Conservation (phyloP, 768 basidiomycete species). For the Boletus rubescentipes region DNA sequence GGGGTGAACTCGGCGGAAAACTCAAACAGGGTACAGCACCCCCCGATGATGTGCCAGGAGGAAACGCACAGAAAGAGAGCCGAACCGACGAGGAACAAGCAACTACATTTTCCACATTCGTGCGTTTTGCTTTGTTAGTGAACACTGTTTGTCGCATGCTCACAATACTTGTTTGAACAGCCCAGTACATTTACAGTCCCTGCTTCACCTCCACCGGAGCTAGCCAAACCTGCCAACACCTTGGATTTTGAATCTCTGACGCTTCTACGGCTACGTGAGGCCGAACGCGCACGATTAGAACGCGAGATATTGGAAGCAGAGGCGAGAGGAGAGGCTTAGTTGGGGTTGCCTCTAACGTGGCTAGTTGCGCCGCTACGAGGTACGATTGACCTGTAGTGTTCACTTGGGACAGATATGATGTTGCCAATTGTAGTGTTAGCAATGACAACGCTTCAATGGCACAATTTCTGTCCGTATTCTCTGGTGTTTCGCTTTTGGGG, state of each 20-base stretch:
- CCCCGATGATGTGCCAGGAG: constrained; percentile 15
- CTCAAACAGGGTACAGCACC: constrained; percentile 12
- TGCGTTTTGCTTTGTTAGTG: background rate
- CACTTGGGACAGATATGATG: constrained; percentile 3
- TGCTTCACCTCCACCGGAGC: constrained; percentile 15
- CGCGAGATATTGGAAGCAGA: constrained; percentile 74
- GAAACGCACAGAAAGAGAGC: background rate
- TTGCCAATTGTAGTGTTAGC: background rate
- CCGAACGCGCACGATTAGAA: constrained; percentile 75
- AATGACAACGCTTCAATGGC: background rate
- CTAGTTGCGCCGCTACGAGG: constrained; percentile 10
- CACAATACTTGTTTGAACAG: constrained; percentile 12
- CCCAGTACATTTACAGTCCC: constrained; percentile 20
- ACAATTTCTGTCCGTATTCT: too few species aligned
- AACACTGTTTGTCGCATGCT: background rate
- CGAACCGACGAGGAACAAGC: constrained; percentile 3
- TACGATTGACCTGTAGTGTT: constrained; percentile 12
- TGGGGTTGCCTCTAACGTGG: background rate
- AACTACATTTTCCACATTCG: constrained; percentile 47
- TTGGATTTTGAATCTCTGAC: constrained; percentile 81
- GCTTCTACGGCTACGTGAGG: constrained; percentile 76
- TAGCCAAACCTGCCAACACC: constrained; percentile 35
- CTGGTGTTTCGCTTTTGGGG: background rate
- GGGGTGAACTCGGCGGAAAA: constrained; percentile 55
- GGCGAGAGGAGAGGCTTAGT: constrained; percentile 31